Evolutionary conservation across 2,329 filamentous ascomycete species (phyloP).

Genomic region (Rhexocercosporidium sp.): DNA sequence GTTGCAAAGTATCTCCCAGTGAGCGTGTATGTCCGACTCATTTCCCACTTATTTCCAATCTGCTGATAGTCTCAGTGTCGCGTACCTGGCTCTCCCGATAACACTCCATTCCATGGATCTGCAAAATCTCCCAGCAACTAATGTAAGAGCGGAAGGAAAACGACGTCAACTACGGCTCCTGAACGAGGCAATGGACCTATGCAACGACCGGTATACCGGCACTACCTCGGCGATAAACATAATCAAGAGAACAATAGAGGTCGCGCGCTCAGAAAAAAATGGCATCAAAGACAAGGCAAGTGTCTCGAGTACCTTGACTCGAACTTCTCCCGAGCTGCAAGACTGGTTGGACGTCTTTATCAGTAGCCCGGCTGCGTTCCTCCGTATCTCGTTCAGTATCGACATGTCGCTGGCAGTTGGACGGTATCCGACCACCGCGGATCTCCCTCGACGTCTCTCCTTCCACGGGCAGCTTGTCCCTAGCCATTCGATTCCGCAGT

Average conservation of each 20-base stretch:
- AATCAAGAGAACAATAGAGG: conserved; percentile 9
- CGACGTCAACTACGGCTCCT: conserved; percentile 9
- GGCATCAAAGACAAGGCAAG: background rate
- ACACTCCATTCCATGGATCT: conserved; percentile 12
- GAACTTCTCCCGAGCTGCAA: background rate
- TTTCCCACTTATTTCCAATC: background rate
- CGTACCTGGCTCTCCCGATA: conserved; percentile 16
- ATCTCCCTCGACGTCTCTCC: background rate
- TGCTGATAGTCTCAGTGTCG: background rate
- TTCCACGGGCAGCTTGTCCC: background rate
- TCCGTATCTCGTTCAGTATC: conserved; percentile 8
- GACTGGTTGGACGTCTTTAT: conserved; percentile 20
- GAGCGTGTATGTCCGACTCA: background rate
- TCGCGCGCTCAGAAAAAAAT: background rate
- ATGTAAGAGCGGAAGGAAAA: background rate
- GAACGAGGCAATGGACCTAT: conserved; percentile 14
- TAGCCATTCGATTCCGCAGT: background rate
- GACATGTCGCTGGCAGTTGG: conserved; percentile 9
- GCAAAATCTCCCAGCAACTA: background rate
- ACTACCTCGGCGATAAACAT: background rate
- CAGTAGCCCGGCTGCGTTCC: background rate
- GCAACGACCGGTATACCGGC: conserved; percentile 7
- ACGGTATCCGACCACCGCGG: background rate
- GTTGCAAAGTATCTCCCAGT: conserved; percentile 17
- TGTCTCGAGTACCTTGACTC: background rate